phyloP scores from a whole-genome alignment of 805 yeast genomes.

The Saccharomyces mikatae region DNA sequence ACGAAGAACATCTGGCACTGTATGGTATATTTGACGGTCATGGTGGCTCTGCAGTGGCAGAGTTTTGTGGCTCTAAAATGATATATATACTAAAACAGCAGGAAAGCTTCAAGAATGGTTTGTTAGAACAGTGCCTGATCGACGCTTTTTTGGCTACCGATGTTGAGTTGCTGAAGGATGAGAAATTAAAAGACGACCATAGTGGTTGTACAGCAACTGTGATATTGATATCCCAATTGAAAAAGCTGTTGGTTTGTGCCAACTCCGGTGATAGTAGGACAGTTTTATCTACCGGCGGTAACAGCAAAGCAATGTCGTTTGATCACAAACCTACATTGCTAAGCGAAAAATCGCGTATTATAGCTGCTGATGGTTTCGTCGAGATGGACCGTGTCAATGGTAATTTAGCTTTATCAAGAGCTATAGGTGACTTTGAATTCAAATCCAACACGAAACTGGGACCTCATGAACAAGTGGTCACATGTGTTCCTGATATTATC shows the following conservation, averaged over 20 bases:
- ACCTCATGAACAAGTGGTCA: slow-evolving; percentile 93
- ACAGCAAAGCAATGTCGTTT: slow-evolving; percentile 73
- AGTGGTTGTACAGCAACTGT: slow-evolving; percentile 96
- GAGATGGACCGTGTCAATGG: slow-evolving; percentile 96
- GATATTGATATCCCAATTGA: slow-evolving; percentile 53
- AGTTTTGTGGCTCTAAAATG: slow-evolving; percentile 73
- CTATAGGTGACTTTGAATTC: slow-evolving; percentile 71
- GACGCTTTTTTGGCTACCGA: slow-evolving; percentile 82
- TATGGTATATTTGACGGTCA: slow-evolving; percentile 97
- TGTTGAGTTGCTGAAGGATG: slow-evolving; percentile 64
- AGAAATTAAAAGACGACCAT: slow-evolving; percentile 62
- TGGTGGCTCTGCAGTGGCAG: slow-evolving; percentile 88
- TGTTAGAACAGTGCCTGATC: slow-evolving; percentile 63
- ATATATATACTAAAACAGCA: slow-evolving; percentile 59
- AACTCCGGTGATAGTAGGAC: slow-evolving; percentile 97
- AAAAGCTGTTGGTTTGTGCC: slow-evolving; percentile 55
- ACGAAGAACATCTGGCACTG: slow-evolving; percentile 52
- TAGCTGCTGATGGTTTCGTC: slow-evolving; percentile 97
- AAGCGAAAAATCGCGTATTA: slow-evolving; percentile 84
- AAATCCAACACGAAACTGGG: slow-evolving; percentile 70
- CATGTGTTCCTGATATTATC: slow-evolving; percentile 85
- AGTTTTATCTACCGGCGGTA: slow-evolving; percentile 72
- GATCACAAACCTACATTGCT: slow-evolving; percentile 92
- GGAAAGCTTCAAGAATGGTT: slow-evolving; percentile 43
- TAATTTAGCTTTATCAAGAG: slow-evolving; percentile 86